Percentiles rank a stretch among this genome's conserved stretches.
Evolutionary conservation across 176 grass and related monocot genomes (phyloP).

Genomic region (Bonia amplexicaulis): DNA sequence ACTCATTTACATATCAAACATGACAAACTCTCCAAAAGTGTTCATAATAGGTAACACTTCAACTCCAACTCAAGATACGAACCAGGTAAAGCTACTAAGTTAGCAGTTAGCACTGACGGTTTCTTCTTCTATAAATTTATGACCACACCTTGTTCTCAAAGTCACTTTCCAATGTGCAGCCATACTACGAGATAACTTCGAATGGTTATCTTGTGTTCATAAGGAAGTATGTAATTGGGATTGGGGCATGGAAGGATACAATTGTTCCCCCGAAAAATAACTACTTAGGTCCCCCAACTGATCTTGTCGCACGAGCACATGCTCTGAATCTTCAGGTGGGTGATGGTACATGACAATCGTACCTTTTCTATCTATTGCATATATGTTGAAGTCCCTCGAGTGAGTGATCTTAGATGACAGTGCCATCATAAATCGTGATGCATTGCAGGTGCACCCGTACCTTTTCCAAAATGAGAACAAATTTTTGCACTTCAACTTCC

Average conservation of each 20-base stretch:
- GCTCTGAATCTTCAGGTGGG: conserved; percentile 67
- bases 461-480: conserved; percentile 59
- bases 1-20: conserved; percentile 61
- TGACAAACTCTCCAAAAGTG: conserved; percentile 71
- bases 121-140: background rate
- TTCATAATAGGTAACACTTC: conserved; percentile 56
- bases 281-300: conserved; percentile 38
- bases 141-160: background rate
- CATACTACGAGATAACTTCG: conserved; percentile 69
- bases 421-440: background rate
- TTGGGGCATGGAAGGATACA: conserved; percentile 88
- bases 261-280: conserved; percentile 54
- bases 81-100: conserved; percentile 45
- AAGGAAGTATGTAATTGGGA: conserved; percentile 62
- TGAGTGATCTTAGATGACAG: background rate
- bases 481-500: conserved; percentile 66
- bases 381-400: background rate
- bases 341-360: background rate
- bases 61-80: conserved; percentile 65
- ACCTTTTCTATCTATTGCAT: background rate
- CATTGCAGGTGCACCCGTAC: conserved; percentile 67
- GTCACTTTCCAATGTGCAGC: conserved; percentile 35
- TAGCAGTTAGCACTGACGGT: background rate
- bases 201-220: conserved; percentile 61
- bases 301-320: conserved; percentile 74